Base-by-base conservation (phyloP, 169 alveolate genomes). In the Cryptosporidium sp. region DNA sequence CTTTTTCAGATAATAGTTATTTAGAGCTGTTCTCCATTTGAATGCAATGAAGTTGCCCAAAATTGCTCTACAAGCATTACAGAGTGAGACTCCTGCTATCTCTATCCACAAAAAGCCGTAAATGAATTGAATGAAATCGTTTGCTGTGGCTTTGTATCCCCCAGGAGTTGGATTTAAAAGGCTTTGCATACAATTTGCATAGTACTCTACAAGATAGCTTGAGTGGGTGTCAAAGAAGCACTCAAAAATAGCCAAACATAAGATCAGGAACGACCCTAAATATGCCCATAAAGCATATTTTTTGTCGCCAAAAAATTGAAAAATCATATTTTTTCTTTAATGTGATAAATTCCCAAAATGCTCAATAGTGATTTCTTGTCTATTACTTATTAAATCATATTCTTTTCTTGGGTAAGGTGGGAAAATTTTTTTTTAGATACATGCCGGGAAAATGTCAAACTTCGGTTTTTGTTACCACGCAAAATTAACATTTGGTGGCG, bases 11-110 rank as follows among this genome's bases (percentile, higher is more conserved):
- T 80, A 80, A 29, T 65, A 41, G 33, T 80, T 48, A 39, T 80
- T 80, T 41, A 80, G 52, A 18, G 89, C 80, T n/a, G 75, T 80
- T 62, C 89, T 80, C 89, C 89, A 80, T 41, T 80, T 80, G 62
- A 80, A 80, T 23, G 89, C 89, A 45, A 80, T 80, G 26, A 62
- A 65, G 18, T 80, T 59, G 1, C 89, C 89, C 18, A 80, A 45
- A 16, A 80, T 21, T 21, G 73, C 35, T 33, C 89, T 33, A 16
- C 61, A 69, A 2, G 89, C 55, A 61, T 62, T 61, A 33, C 59
- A 43, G 0, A 80, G n/a, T 18, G 89, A 59, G 18, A 80, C 89
- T 61, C 89, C 89, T 18, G 68, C 75, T 7, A 80, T 23, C 43
- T 80, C 89, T 4, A 80, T 33, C 71, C 71, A 80, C 16, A 80